phyloP scores from a whole-genome alignment of 345 rosid species.

The Viola odorata region DNA sequence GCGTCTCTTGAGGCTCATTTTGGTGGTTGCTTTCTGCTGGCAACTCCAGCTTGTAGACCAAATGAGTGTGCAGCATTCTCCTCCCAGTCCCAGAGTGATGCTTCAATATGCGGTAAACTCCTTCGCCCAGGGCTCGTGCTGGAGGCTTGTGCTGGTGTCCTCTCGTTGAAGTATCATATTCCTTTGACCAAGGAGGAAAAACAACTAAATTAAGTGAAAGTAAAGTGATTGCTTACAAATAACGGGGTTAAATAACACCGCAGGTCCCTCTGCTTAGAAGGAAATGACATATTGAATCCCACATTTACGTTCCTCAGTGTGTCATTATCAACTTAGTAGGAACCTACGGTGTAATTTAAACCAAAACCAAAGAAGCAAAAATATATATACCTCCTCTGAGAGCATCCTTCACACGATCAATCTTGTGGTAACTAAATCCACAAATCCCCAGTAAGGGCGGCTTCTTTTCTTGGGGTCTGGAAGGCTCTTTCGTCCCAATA shows the following conservation, averaged over 20 bases:
- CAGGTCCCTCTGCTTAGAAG: too few relatives aligned
- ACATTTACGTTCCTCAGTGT: too few relatives aligned
- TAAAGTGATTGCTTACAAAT: background rate
- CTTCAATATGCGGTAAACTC: conserved; percentile 59
- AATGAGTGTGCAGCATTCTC: conserved; percentile 69
- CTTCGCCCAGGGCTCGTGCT: conserved; percentile 69
- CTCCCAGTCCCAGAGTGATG: conserved; percentile 41
- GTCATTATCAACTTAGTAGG: background rate
- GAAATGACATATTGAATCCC: too few relatives aligned
- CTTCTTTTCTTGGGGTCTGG: conserved; percentile 58
- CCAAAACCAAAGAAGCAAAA: background rate
- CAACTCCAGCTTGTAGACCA: conserved; percentile 65
- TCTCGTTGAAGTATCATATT: conserved; percentile 56
- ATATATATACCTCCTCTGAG: conserved; percentile 44
- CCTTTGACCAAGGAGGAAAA: conserved; percentile 47
- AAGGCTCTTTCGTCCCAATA: conserved; percentile 65
- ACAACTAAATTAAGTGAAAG: background rate
- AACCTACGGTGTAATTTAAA: background rate
- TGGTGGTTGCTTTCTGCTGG: conserved; percentile 33
- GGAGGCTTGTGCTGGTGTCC: conserved; percentile 44
- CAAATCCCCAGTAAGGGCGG: conserved; percentile 70
- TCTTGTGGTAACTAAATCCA: conserved; percentile 62
- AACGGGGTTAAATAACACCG: too few relatives aligned
- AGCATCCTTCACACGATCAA: conserved; percentile 48
- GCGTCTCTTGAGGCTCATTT: conserved; percentile 56